Percentiles rank a stretch among this genome's conserved stretches.
phyloP scores from a whole-genome alignment of 2,329 filamentous ascomycete species.

The Leptosphaerulina australis region DNA sequence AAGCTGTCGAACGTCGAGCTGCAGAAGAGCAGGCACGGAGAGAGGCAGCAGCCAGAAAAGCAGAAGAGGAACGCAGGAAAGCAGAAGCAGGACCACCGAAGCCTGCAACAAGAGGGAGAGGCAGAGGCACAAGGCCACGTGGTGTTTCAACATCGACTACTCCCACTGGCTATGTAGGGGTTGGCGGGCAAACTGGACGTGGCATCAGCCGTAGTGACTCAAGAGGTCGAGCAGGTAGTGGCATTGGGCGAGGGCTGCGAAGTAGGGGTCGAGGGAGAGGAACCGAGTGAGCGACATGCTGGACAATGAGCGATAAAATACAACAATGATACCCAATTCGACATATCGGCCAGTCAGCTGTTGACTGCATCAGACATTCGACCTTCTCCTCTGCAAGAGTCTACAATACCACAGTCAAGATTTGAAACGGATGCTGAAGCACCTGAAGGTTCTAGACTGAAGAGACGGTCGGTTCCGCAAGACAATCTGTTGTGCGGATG shows the following conservation, averaged over 20 bases:
- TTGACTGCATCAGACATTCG: background rate
- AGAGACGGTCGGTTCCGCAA: background rate
- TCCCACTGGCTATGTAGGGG: constrained; percentile 50
- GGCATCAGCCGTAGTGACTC: constrained; percentile 56
- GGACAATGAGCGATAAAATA: constrained; percentile 11
- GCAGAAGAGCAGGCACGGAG: constrained; percentile 78
- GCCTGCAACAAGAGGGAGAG: constrained; percentile 48
- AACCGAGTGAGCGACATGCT: constrained; percentile 13
- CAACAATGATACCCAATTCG: constrained; percentile 20
- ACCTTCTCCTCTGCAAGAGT: background rate
- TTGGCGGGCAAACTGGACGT: constrained; percentile 55
- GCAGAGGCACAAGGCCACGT: constrained; percentile 45
- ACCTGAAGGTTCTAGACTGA: background rate
- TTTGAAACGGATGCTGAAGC: background rate
- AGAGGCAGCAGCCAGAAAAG: constrained; percentile 66
- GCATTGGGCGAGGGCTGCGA: constrained; percentile 51
- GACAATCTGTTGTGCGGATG: background rate
- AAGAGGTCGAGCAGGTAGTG: constrained; percentile 50
- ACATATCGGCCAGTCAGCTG: background rate
- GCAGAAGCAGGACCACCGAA: constrained; percentile 65
- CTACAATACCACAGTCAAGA: background rate
- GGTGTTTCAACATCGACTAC: constrained; percentile 37
- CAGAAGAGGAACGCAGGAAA: constrained; percentile 60
- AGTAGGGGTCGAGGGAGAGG: constrained; percentile 37
- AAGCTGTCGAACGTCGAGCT: constrained; percentile 76